Conservation (phyloP, 148 eudicot genomes). For the Silene conica region DNA sequence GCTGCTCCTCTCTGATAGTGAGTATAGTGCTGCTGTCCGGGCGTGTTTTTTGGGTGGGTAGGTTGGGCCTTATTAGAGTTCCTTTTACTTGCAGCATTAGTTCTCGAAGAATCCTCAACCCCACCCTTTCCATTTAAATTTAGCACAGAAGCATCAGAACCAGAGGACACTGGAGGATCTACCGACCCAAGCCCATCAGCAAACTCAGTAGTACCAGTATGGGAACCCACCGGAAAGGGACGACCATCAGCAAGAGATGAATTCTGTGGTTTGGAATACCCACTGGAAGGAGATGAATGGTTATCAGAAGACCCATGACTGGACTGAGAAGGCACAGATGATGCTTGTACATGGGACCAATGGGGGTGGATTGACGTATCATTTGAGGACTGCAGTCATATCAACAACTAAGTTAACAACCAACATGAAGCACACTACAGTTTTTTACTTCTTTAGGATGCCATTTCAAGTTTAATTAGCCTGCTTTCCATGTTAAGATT, state of each 20-base stretch:
- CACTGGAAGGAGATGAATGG: conserved; percentile 43
- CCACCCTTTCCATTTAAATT: conserved; percentile 27
- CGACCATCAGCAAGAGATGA: conserved; percentile 38
- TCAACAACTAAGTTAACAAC: conserved; percentile 13
- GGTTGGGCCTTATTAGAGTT: conserved; percentile 38
- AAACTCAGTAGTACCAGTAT: conserved; percentile 34
- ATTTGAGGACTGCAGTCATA: conserved; percentile 46
- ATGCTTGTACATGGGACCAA: conserved; percentile 71
- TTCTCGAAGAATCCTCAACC: conserved; percentile 30
- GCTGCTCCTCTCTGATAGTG: conserved; percentile 54
- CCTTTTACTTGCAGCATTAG: conserved; percentile 26
- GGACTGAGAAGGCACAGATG: conserved; percentile 51
- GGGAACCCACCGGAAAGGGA: conserved; percentile 33
- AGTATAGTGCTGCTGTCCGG: conserved; percentile 40
- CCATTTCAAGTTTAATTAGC: not conserved
- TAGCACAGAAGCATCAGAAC: conserved; percentile 27
- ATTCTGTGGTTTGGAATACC: conserved; percentile 45
- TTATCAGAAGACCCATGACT: conserved; percentile 39
- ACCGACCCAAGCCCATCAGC: conserved; percentile 42
- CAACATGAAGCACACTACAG: not conserved
- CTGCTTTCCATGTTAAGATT: not conserved
- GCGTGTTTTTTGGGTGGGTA: conserved; percentile 40
- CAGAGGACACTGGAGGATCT: conserved; percentile 32
- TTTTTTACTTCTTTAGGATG: not conserved
- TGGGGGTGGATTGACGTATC: conserved; percentile 71